Evolutionary conservation across 495 filamentous ascomycete genomes (phyloP).

Genomic region (Chaetomium cochliodes): DNA sequence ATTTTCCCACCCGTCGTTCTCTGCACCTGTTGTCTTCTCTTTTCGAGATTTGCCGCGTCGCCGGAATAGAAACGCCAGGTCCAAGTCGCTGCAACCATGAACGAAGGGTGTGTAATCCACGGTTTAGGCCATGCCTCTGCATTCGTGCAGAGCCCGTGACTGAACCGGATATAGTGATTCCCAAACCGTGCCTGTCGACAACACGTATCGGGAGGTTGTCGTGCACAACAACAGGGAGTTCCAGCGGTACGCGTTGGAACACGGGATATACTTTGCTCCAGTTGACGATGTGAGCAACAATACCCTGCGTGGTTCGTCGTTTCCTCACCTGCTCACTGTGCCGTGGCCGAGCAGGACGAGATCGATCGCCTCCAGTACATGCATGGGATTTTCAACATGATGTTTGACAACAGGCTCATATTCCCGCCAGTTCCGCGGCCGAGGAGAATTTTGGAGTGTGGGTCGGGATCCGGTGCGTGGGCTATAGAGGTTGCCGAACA

Average conservation of each 20-base stretch:
- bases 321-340: constrained; percentile 18
- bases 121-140: background rate
- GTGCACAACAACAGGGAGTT: constrained; percentile 66
- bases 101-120: constrained; percentile 32
- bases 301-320: constrained; percentile 15
- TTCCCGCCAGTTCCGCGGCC: constrained; percentile 71
- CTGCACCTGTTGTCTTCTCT: background rate
- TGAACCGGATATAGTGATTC: constrained; percentile 35
- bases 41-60: constrained; percentile 17
- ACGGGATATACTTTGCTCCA: constrained; percentile 73
- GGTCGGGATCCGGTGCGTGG: constrained; percentile 63
- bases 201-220: constrained; percentile 60
- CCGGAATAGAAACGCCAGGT: background rate
- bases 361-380: constrained; percentile 69
- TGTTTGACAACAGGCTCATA: constrained; percentile 75
- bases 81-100: constrained; percentile 25
- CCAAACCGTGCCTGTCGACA: constrained; percentile 54
- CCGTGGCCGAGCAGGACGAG: constrained; percentile 63
- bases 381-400: constrained; percentile 65
- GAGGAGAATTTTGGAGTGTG: constrained; percentile 71
- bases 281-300: constrained; percentile 71
- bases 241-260: constrained; percentile 71
- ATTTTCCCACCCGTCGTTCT: constrained; percentile 17
- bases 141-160: constrained; percentile 16
- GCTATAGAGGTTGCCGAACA: constrained; percentile 53